Evolutionary conservation across 2,329 filamentous ascomycete species (phyloP), one percentile per base, ranked within the genome.

Genomic region (Claviceps pusilla): DNA sequence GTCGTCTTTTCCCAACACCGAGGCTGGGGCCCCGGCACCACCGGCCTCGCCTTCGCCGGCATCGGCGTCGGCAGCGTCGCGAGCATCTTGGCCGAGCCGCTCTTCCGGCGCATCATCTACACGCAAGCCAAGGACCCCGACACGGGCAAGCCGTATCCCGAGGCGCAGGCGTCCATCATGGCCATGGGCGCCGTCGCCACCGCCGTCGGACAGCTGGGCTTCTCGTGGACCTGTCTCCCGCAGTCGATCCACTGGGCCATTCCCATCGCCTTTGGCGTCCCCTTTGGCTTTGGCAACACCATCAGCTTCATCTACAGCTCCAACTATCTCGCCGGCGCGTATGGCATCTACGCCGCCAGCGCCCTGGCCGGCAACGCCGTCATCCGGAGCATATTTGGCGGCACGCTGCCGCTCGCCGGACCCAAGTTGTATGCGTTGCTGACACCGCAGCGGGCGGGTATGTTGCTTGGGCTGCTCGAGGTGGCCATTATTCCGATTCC

Each of bases 151-250:
- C 77, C 81, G 0, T 75, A 79, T 0, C 89, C 89, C 0, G 90
- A 96, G 68, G 84, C 89, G 1, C 88, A 87, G 59, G 87, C 91
- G 4, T 79, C 82, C 46, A 77, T 93, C 55, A 86, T 95, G 63
- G 87, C 84, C 60, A 79, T 95, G 31, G 87, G 86, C 3, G 80
- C 87, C 0, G 65, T 94, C 1, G 71, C 88, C 1, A 82, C 86
- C 0, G 86, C 89, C 0, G 67, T 87, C 3, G 90, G 89, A 16
- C 84, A 95, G 67, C 77, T 96, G 29, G 85, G 84, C 66, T 96
- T 96, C 64, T 82, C 87, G 0, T 95, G 89, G 89, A 95, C 89
- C 0, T 89, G 84, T 57, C 79, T 89, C 0, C 89, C 89, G 0
- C 71, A 69, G 0, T 78, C 79, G 4, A 87, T 94, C 37, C 89